Evolutionary conservation across 208 protist species (phyloP).

Genomic region (Trypanosoma avium): DNA sequence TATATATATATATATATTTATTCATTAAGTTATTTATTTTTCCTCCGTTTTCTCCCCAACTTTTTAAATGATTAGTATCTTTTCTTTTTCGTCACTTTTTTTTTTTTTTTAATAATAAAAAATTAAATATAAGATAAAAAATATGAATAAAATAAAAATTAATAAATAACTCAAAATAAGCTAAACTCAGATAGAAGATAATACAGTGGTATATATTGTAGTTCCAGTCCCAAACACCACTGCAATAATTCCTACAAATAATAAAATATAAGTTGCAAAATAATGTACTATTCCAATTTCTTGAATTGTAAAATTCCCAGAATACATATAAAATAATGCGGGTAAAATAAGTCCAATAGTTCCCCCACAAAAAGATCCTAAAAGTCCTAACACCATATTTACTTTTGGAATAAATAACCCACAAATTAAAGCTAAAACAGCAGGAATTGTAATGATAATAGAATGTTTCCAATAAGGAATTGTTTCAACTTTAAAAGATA

Average conservation of each 20-base stretch:
- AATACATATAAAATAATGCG: constrained; percentile 63
- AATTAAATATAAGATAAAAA: no score
- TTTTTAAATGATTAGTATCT: no score
- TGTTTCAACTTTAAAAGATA: constrained; percentile 51
- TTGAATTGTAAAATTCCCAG: constrained; percentile 40
- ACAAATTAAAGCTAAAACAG: constrained; percentile 28
- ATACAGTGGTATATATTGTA: constrained; percentile 45
- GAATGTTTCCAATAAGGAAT: constrained; percentile 72
- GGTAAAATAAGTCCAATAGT: constrained; percentile 64
- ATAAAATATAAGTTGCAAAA: constrained; percentile 42
- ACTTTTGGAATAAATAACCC: constrained; percentile 31
- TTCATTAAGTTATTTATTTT: no score
- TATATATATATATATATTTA: no score
- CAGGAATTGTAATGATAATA: constrained; percentile 35
- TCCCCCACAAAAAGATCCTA: constrained; percentile 49
- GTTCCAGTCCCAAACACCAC: constrained; percentile 64
- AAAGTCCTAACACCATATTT: constrained; percentile 46
- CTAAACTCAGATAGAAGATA: no score
- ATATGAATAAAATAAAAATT: no score
- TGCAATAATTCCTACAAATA: constrained; percentile 44
- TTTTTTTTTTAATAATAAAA: neutral
- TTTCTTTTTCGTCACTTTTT: constrained; percentile 54
- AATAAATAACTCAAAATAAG: no score
- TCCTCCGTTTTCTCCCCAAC: no score
- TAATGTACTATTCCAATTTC: constrained; percentile 40